Evolutionary conservation across 1,284 basidiomycete species (phyloP).

Genomic region (Tilletia caries): DNA sequence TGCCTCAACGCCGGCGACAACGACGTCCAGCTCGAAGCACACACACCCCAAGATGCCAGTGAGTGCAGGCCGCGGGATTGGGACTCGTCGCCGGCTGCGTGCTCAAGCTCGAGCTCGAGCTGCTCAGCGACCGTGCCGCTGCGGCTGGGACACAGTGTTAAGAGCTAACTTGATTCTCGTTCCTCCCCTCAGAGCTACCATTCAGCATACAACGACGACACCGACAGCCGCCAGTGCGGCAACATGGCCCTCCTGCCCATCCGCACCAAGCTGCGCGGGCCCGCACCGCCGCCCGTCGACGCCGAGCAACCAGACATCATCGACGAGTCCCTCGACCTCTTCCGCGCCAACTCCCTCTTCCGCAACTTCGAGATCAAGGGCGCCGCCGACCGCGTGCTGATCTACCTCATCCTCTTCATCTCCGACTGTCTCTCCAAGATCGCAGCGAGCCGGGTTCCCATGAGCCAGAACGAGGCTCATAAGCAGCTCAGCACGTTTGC

Average conservation of each 20-base stretch:
- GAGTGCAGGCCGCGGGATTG: no score
- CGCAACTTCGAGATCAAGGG: constrained; percentile 99
- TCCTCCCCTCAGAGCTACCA: constrained; percentile 64
- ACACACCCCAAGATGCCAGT: no score
- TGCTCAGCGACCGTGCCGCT: no score
- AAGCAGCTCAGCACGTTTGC: constrained; percentile 87
- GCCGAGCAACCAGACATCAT: constrained; percentile 67
- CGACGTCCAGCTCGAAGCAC: no score
- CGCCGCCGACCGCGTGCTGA: constrained; percentile 85
- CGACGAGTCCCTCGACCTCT: constrained; percentile 93
- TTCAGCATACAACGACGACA: constrained; percentile 83
- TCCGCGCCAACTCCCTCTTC: constrained; percentile 98
- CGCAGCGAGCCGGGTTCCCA: constrained; percentile 41
- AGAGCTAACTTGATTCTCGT: no score
- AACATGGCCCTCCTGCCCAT: constrained; percentile 89
- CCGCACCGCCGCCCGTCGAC: constrained; percentile 65
- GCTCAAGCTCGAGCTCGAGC: no score
- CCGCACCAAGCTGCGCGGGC: constrained; percentile 83
- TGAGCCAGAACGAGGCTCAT: constrained; percentile 68
- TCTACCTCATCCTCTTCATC: constrained; percentile 96
- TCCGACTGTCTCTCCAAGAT: constrained; percentile 81
- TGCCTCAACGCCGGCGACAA: no score
- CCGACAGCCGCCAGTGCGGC: constrained; percentile 76
- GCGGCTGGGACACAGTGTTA: no score
- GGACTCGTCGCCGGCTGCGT: no score